A percentile compares a stretch with the other conserved stretches of the same genome.
Conservation (phyloP, 441 rosid genomes). For the Eruca vesicaria region DNA sequence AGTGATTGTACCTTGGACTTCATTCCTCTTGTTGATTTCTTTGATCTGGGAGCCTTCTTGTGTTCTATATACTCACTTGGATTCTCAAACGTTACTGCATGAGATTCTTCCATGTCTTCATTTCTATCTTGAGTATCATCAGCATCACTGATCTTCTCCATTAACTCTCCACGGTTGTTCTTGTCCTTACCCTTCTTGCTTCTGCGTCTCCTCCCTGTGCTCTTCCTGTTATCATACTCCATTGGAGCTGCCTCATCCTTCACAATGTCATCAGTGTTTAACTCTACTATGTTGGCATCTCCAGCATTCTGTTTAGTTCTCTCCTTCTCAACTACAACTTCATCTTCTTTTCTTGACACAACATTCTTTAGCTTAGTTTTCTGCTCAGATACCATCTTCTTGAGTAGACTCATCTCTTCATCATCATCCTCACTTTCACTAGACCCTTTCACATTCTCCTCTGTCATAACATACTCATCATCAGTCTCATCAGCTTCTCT, state of each 20-base stretch:
- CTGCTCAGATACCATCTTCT: conserved; percentile 65
- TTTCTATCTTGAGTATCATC: conserved; percentile 28
- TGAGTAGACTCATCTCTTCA: conserved; percentile 50
- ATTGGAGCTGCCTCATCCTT: conserved; percentile 44
- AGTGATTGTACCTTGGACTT: conserved; percentile 63
- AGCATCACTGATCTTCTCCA: conserved; percentile 30
- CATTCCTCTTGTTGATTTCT: conserved; percentile 71
- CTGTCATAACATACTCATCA: conserved; percentile 25
- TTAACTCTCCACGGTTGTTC: conserved; percentile 36
- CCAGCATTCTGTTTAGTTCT: background rate
- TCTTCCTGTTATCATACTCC: conserved; percentile 61
- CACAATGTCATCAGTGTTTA: background rate
- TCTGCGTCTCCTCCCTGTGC: conserved; percentile 51
- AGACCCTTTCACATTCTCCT: conserved; percentile 29
- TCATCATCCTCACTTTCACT: conserved; percentile 41
- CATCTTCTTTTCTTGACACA: conserved; percentile 36
- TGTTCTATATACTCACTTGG: conserved; percentile 33
- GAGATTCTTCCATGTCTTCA: conserved; percentile 35
- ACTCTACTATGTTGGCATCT: background rate
- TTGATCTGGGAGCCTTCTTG: conserved; percentile 50
- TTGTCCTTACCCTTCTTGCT: conserved; percentile 54
- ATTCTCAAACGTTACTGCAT: conserved; percentile 17
- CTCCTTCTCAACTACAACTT: conserved; percentile 39
- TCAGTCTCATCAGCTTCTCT: conserved; percentile 35
- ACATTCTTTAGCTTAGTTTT: conserved; percentile 48